A percentile compares a stretch with the other conserved stretches of the same genome.
Evolutionary conservation across 1,284 basidiomycete genomes (phyloP).

Genomic region (Phenoliferia sp.): DNA sequence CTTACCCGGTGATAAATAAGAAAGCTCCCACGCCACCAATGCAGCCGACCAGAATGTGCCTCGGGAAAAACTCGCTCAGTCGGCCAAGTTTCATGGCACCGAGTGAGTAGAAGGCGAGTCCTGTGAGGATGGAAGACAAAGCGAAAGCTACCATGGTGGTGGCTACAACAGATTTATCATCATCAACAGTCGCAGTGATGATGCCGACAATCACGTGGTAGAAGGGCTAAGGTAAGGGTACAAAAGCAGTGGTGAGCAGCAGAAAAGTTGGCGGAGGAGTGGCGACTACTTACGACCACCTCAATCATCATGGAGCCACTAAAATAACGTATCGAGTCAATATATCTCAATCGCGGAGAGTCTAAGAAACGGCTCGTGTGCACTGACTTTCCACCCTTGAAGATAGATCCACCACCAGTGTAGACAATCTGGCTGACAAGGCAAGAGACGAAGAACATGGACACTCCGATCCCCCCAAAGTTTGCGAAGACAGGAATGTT

Average conservation of each 20-base stretch:
- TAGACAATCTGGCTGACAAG: conserved; percentile 81
- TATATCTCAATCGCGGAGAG: too few relatives aligned
- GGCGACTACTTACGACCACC: conserved; percentile 64
- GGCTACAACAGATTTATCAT: conserved; percentile 67
- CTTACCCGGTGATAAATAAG: conserved; percentile 77
- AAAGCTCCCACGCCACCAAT: conserved; percentile 96
- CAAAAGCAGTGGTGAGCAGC: conserved; percentile 13
- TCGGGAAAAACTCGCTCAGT: conserved; percentile 91
- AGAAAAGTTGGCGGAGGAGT: neutral
- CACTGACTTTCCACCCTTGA: conserved; percentile 50
- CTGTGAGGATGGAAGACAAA: conserved; percentile 84
- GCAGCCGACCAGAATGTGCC: conserved; percentile 91
- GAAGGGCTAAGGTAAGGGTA: conserved; percentile 62
- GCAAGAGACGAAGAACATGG: conserved; percentile 80
- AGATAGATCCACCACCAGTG: conserved; percentile 80
- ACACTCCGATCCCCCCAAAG: conserved; percentile 84
- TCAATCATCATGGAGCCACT: conserved; percentile 99
- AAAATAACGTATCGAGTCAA: too few relatives aligned
- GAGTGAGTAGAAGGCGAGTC: conserved; percentile 79
- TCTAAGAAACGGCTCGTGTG: too few relatives aligned
- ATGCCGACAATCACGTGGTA: conserved; percentile 83
- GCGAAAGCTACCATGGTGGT: conserved; percentile 89
- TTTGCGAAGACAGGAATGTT: conserved; percentile 66
- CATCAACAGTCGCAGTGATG: conserved; percentile 57
- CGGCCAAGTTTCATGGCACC: conserved; percentile 77